Evolutionary conservation across 1,139 yeast genomes (phyloP).

Genomic region (Martiniozyma asiatica): DNA sequence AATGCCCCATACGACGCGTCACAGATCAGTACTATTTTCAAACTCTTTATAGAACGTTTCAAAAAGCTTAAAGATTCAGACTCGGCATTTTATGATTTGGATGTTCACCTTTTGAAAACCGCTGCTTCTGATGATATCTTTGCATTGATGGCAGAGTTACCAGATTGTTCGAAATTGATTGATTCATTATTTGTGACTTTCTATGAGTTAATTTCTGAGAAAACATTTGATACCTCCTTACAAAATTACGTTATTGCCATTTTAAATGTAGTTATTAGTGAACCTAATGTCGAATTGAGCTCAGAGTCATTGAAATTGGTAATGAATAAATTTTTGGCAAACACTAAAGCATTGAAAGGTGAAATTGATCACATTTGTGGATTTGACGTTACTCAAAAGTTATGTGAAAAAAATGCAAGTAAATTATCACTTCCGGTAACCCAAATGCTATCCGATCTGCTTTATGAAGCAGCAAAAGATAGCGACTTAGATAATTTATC

Average conservation of each 20-base stretch:
- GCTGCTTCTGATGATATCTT: slow-evolving; percentile 73
- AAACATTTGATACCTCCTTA: slow-evolving; percentile 30
- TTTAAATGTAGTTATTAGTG: slow-evolving; percentile 66
- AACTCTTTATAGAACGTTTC: slow-evolving; percentile 52
- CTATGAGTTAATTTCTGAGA: slow-evolving; percentile 37
- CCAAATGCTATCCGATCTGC: slow-evolving; percentile 66
- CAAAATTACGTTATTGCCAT: slow-evolving; percentile 57
- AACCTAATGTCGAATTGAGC: slow-evolving; percentile 54
- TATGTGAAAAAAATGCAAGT: slow-evolving; percentile 64
- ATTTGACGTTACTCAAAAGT: slow-evolving; percentile 50
- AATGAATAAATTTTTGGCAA: slow-evolving; percentile 36
- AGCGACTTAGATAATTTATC: slow-evolving; percentile 22
- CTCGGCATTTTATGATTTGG: slow-evolving; percentile 42
- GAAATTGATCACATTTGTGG: slow-evolving; percentile 31
- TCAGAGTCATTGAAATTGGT: slow-evolving; percentile 48
- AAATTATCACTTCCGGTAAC: slow-evolving; percentile 70
- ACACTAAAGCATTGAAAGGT: slow-evolving; percentile 14
- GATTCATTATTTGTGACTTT: slow-evolving; percentile 48
- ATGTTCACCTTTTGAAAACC: slow-evolving; percentile 53
- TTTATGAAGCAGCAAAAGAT: slow-evolving; percentile 35
- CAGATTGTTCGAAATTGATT: slow-evolving; percentile 45
- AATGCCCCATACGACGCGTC: slow-evolving; percentile 75
- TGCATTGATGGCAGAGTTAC: slow-evolving; percentile 65
- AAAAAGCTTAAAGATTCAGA: slow-evolving; percentile 44
- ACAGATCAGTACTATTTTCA: slow-evolving; percentile 53